Base-by-base conservation (phyloP, 805 yeast genomes). In the Tetrapisispora fleetii region DNA sequence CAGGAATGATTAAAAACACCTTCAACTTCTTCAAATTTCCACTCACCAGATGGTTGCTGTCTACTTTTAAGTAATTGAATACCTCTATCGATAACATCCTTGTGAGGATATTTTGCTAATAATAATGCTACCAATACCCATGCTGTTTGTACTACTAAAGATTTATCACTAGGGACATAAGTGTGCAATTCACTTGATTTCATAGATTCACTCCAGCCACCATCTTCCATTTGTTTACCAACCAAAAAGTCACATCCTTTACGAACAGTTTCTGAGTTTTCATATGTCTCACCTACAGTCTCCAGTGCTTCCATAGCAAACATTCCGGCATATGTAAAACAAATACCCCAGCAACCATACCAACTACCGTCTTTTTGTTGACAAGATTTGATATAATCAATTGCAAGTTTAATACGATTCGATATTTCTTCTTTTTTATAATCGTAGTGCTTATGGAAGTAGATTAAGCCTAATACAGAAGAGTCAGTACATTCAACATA, bases 331-430 rank as follows among this genome's bases (percentile, higher is more conserved):
- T 93, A 93, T 0, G 96, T 86, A 62, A 75, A 89, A 63, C 99
- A 93, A 5, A 93, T 82, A 36, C 99, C 99, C 99, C 99, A 93
- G 38, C 88, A 81, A 1, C 99, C 99, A 64, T 90, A 95, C 98
- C 98, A 93, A 14, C 95, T 81, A 0, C 99, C 99, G 65, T 93
- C 96, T 0, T 60, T 58, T 40, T 73, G 70, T 65, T 93, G 99
- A 2, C 78, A 77, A 2, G 70, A 65, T 45, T 76, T 77, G 40
- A 93, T 85, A 58, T 83, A 93, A 4, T 75, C 65, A 16, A 87
- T 74, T 0, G 96, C 98, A 47, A 79, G 73, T 4, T 77, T 71
- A 42, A 93, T 85, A 0, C 96, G 81, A n/a, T 68, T 51, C 46
- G 73, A 69, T 30, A 93, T 83, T 32, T 85, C 89, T 5, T 72